phyloP scores from a whole-genome alignment of 495 filamentous ascomycete genomes.

The Aspergillus carlsbadensis region DNA sequence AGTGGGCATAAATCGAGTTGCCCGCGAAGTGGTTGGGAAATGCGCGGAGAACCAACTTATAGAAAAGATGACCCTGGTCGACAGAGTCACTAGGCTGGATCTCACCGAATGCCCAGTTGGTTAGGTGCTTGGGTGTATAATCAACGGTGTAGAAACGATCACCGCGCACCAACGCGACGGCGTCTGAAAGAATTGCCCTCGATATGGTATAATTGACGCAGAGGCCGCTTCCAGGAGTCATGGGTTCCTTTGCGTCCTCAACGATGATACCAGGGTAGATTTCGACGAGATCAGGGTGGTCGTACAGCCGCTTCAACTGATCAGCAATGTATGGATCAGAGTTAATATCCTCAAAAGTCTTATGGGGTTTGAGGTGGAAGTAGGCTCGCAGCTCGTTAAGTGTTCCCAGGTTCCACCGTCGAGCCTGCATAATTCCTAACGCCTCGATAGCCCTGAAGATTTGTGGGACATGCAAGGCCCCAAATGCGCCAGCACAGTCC shows the following conservation, averaged over 20 bases:
- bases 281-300: slow-evolving; percentile 76
- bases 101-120: slow-evolving; percentile 72
- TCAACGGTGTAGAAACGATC: slow-evolving; percentile 82
- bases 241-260: slow-evolving; percentile 73
- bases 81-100: slow-evolving; percentile 47
- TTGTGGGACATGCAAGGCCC: slow-evolving; percentile 71
- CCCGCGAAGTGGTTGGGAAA: slow-evolving; percentile 59
- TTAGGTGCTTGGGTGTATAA: slow-evolving; percentile 73
- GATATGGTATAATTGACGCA: slow-evolving; percentile 81
- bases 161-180: slow-evolving; percentile 78
- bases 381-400: slow-evolving; percentile 86
- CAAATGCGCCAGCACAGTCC: slow-evolving; percentile 57
- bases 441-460: slow-evolving; percentile 77
- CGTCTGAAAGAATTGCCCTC: slow-evolving; percentile 80
- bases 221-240: slow-evolving; percentile 77
- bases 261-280: slow-evolving; percentile 80
- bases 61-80: slow-evolving; percentile 59
- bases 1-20: slow-evolving; percentile 58
- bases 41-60: slow-evolving; percentile 59
- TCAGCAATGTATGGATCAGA: slow-evolving; percentile 70
- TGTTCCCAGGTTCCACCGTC: slow-evolving; percentile 77
- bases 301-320: slow-evolving; percentile 72
- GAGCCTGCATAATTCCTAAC: slow-evolving; percentile 80
- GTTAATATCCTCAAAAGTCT: slow-evolving; percentile 85
- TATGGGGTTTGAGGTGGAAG: slow-evolving; percentile 72